Conservation (phyloP, 179 eudicot species). For the Heliamphora pulchella region DNA sequence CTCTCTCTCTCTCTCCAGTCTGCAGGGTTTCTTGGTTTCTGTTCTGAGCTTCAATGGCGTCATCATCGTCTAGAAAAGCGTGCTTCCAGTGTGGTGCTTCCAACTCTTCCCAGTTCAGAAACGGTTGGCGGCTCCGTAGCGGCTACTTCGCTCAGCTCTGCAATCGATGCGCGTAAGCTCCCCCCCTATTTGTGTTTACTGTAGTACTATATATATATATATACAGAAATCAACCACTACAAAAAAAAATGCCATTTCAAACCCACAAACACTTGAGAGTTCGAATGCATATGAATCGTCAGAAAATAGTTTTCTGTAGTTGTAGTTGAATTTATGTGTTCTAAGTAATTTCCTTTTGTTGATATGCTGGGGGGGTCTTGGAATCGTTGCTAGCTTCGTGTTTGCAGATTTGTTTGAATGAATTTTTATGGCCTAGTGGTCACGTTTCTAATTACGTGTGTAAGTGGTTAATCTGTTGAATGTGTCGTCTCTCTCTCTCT, state of each 20-base stretch:
- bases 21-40: constrained; percentile 13
- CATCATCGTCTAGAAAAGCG: constrained; percentile 23
- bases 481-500: too few species aligned
- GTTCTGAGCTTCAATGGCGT: constrained; percentile 25
- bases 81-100: constrained; percentile 47
- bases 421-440: background rate
- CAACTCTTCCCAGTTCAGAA: constrained; percentile 26
- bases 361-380: background rate
- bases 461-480: background rate
- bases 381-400: background rate
- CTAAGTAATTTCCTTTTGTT: too few species aligned
- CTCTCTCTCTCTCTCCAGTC: background rate
- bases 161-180: constrained; percentile 43
- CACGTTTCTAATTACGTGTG: background rate
- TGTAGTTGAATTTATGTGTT: too few species aligned
- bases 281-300: too few species aligned
- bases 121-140: constrained; percentile 54
- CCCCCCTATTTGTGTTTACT: background rate
- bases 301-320: too few species aligned
- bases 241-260: too few species aligned
- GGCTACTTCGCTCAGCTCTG: constrained; percentile 48
- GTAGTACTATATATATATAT: too few species aligned
- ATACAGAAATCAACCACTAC: too few species aligned
- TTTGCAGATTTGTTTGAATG: constrained; percentile 12
- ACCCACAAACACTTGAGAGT: too few species aligned